Evolutionary conservation across 805 yeast species (phyloP).

Genomic region (Yarrowia sp.): DNA sequence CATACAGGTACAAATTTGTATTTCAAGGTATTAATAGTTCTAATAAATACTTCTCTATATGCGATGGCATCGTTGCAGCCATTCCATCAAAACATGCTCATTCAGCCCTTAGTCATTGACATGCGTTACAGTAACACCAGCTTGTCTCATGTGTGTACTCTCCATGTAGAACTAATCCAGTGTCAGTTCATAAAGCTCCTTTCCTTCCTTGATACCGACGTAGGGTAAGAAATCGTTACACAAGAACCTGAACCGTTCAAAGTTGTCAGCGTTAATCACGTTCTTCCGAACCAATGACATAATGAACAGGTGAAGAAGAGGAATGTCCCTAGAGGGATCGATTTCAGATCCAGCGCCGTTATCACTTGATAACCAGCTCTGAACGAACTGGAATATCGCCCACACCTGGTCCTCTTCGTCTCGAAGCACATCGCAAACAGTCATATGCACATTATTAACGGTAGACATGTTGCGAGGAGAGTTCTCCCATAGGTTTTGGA

Average conservation of each 20-base stretch:
- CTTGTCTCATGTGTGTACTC: too few species aligned
- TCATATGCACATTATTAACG: conserved; percentile 17
- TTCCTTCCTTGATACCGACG: conserved; percentile 4
- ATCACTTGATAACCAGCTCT: conserved; percentile 1
- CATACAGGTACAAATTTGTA: too few species aligned
- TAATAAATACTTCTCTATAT: conserved; percentile 13
- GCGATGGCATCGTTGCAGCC: neutral
- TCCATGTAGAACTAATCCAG: neutral
- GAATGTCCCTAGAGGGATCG: conserved; percentile 14
- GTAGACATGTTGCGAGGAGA: conserved; percentile 11
- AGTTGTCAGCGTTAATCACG: conserved; percentile 15
- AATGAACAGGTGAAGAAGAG: conserved; percentile 15
- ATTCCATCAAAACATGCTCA: neutral
- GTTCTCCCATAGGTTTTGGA: conserved; percentile 7
- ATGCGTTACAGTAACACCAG: neutral
- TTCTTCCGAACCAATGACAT: conserved; percentile 14
- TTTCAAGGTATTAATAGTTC: neutral
- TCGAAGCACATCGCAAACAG: conserved; percentile 18
- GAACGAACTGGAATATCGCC: conserved; percentile 19
- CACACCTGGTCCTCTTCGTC: conserved; percentile 33
- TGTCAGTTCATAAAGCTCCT: conserved; percentile 13
- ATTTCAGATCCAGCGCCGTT: neutral
- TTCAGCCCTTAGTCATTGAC: too few species aligned
- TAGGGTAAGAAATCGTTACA: conserved; percentile 31
- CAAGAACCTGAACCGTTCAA: conserved; percentile 17